These are phyloP conservation scores for Dillenia turbinata DNA, from an alignment of 164 flowering plant genomes.

Conservation along the genomic window DNA sequence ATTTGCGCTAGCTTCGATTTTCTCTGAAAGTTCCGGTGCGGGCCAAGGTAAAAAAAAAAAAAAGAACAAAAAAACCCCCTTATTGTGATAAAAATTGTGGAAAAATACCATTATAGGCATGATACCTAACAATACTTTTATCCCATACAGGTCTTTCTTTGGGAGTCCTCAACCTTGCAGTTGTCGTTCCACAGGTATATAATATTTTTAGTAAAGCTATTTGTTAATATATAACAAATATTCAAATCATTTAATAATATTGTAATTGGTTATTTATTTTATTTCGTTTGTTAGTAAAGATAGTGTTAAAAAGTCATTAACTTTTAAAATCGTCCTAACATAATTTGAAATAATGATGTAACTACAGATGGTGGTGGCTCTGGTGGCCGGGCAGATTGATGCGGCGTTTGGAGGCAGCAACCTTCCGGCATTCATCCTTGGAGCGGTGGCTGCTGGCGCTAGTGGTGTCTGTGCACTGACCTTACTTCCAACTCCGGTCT, in stretches of 20 bases:
- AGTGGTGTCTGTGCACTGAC: constrained; percentile 48
- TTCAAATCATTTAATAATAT: neutral
- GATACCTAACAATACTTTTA: too few species aligned
- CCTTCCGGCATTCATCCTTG: constrained; percentile 61
- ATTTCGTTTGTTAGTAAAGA: neutral
- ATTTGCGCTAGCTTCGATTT: constrained; percentile 60
- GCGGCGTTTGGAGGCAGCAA: constrained; percentile 66
- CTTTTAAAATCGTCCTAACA: too few species aligned
- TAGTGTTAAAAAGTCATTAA: too few species aligned
- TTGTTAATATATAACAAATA: neutral
- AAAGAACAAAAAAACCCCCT: too few species aligned
- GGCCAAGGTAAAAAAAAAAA: constrained; percentile 52
- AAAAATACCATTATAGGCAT: too few species aligned
- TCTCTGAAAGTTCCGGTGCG: constrained; percentile 30
- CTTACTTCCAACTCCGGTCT: constrained; percentile 40
- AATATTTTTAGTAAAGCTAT: neutral
- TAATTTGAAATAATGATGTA: neutral
- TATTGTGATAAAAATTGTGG: too few species aligned
- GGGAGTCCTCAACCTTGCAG: constrained; percentile 59
- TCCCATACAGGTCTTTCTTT: constrained; percentile 43
- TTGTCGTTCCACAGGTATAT: constrained; percentile 57
- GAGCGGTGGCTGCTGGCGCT: constrained; percentile 44
- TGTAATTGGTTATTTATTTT: neutral
- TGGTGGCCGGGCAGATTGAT: constrained; percentile 61
- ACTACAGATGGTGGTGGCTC: constrained; percentile 56